Base-by-base conservation (phyloP, 805 yeast species). In the Candida chauliodis region DNA sequence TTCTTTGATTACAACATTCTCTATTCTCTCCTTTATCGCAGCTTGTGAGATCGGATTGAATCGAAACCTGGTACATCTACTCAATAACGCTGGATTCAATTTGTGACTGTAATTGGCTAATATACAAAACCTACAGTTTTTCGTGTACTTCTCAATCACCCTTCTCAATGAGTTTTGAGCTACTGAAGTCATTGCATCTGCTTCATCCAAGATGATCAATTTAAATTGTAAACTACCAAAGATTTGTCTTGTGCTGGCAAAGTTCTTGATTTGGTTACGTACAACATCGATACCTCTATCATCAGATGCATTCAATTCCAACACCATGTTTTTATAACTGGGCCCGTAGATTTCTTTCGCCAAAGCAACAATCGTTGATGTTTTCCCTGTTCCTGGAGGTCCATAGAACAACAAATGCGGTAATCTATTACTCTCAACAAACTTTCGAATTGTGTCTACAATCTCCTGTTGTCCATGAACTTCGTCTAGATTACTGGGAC, bases 221-320 rank as follows among this genome's bases (percentile, higher is more conserved):
- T 91, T 91, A 72, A 89, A 89, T 10, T 93, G 95, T 13, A 26
- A 26, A 13, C 11, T 18, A 43, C 80, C 72, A 62, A 91, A 93
- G 38, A 93, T 91, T 59, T 93, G 99, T 72, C 88, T 80, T 1
- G 99, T 93, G 21, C 91, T 79, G 8, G 99, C 99, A 66, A 93
- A 93, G 50, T 84, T 89, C 71, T 93, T 93, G 68, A 93, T 89
- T 62, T 89, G 96, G 53, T 93, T 93, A 47, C 99, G 76, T n/a
- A 93, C 98, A 31, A 93, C 97, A 51, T 88, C 95, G 49, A 93
- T 93, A 48, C 99, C 99, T 64, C 99, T 78, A 59, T 93, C 99
- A 60, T 93, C 99, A 3, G 95, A 83, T 3, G 99, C 99, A 62
- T 93, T 93, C 59, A 93, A 72, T 57, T 93, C 99, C 39, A 93